Evolutionary conservation across 2,329 filamentous ascomycete genomes (phyloP), one percentile per base, ranked within the genome.

Genomic region (Fusarium sp.): DNA sequence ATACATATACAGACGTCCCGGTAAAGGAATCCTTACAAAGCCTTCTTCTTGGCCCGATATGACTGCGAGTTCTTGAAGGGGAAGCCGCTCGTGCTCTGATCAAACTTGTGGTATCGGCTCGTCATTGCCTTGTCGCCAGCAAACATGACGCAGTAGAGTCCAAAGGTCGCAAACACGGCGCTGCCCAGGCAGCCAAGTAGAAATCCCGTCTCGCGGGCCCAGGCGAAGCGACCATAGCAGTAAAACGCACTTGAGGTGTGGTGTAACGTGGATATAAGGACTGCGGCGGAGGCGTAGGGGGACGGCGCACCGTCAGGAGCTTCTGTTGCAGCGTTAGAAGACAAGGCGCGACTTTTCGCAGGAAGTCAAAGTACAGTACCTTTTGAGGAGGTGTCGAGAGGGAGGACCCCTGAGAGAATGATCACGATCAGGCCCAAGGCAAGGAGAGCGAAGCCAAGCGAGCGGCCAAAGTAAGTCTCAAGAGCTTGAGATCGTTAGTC

Each of bases 381-480:
- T 5, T 80, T 75, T n/a, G 73, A 70, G 24, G 73, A 73, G n/a
- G 83, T 82, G 1, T 81, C 83, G 11, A 93, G 76, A 1, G 91
- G 91, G 6, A 94, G 80, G 3, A 84, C 83, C 42, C 91, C 91
- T 0, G 90, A 90, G 28, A 93, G 81, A 32, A 91, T 80, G 34
- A 93, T 76, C n/a, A 83, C 82, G 11, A 90, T 76, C 7, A 88
- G 71, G 29, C 86, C 87, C 26, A 94, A 77, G 9, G 86, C 79
- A 22, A 93, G 78, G 40, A 92, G 82, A 28, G 87, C 79, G 53
- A 93, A 79, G 62, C 89, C 91, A 2, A 92, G 82, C 26, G 83
- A 86, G 38, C 91, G 89, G 47, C 87, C 87, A 74, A 93, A 88
- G 81, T 94, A 94, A 53, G 85, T 77, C 75, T 93, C 90, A 29